Percentiles rank a stretch among this genome's conserved stretches.
These are phyloP conservation scores for Fusarium oxysporum DNA, from an alignment of 2,329 filamentous ascomycete species.

Conservation along the genomic window DNA sequence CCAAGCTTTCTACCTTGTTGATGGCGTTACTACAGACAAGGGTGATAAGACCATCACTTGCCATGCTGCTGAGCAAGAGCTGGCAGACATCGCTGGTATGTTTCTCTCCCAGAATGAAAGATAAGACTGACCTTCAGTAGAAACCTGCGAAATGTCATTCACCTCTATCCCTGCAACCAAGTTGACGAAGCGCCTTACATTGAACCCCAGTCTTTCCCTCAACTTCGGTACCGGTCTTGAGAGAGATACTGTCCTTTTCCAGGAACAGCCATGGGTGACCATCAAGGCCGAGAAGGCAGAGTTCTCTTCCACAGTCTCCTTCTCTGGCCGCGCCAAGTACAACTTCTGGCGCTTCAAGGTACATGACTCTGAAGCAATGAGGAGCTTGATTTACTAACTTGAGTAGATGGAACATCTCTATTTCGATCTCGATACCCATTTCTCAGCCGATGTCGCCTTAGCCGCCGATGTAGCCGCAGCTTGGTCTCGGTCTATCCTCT, in stretches of 20 bases:
- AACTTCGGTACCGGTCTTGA: constrained; percentile 4
- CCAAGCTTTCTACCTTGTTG: constrained; percentile 11
- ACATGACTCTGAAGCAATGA: rapidly evolving
- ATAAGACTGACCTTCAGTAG: not conserved
- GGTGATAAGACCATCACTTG: constrained; percentile 5
- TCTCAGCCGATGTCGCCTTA: not conserved
- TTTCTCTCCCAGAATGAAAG: rapidly evolving
- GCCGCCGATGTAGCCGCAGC: constrained; percentile 16
- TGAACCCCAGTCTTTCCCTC: constrained; percentile 6
- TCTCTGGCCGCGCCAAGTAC: constrained; percentile 11
- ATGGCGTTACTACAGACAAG: not conserved
- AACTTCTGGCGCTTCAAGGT: constrained; percentile 25
- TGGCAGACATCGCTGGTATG: constrained; percentile 12
- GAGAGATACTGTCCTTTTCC: constrained; percentile 3
- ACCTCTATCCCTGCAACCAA: constrained; percentile 12
- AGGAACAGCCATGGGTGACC: constrained; percentile 14
- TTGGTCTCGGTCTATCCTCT: constrained; percentile 10
- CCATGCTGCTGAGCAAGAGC: not conserved
- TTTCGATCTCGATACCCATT: constrained; percentile 15
- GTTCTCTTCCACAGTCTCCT: constrained; percentile 13
- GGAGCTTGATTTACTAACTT: rapidly evolving
- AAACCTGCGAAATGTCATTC: constrained; percentile 23
- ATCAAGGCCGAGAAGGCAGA: constrained; percentile 18
- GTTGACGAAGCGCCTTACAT: not conserved
- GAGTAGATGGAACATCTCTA: constrained; percentile 13